Evolutionary conservation across 768 basidiomycete species (phyloP), one percentile per base, ranked within the genome.

Genomic region (Trametes villosa): DNA sequence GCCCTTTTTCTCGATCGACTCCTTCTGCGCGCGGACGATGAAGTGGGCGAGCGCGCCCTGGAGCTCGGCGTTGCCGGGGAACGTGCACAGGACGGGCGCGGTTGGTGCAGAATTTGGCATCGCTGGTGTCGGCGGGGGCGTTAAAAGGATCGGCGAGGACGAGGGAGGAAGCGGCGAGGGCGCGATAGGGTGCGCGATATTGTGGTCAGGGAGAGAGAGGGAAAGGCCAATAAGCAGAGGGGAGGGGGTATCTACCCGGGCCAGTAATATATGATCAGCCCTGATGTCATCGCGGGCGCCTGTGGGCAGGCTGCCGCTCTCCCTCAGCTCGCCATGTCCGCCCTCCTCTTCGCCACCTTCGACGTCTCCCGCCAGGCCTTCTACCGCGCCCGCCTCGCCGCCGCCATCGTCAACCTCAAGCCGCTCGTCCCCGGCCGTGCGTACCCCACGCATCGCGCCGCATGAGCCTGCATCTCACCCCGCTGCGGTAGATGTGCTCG

Each of bases 391-490:
- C 66, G 84, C 1, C 79, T 90, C 13, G 85, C 90, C 0, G 91
- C 83, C 73, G 96, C 92, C 1, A 89, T 97, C 63, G 96, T 98
- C 46, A 98, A 98, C 72, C 84, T 97, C 62, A 97, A 94, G 68
- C 96, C 96, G 1, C 87, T 97, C 65, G 86, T 96, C 9, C 94
- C 94, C 40, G 95, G 95, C 48, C 95, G 96, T 98, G 74, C 76
- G 92, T 83, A 30, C 45, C 13, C 20, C n/a, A 13, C 41, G 33
- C 11, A 30, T 42, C 24, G n/a, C 31, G 40, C 12, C 26, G 15
- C 36, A 13, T 50, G 49, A 20, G 45, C 20, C 38, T 5, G 31
- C 48, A 27, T 41, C 62, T 69, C 65, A 65, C 69, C 75, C 79
- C 79, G n/a, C 70, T 55, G 31, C 46, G 41, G 34, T 62, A 85